Base-by-base conservation (phyloP, 371 early-diverging fungal species). In the Mortierella sp. region DNA sequence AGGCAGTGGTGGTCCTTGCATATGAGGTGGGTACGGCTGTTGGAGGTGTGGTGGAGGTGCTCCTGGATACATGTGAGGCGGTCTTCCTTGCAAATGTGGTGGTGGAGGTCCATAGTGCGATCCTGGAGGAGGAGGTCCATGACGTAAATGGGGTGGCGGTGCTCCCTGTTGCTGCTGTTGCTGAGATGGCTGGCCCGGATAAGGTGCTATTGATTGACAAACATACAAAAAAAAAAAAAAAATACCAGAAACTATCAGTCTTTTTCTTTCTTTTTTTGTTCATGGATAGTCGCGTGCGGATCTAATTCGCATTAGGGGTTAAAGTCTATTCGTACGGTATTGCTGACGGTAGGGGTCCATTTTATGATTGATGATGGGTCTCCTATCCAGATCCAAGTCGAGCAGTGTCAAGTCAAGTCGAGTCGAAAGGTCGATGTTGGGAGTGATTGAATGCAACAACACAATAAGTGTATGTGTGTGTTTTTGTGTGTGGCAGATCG, bases 341-440 rank as follows among this genome's bases (percentile, higher is more conserved):
- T 79, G 78, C 35, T 77, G 78, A 18, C 74, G 79, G 66, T 79
- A 79, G 6, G 79, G 79, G 63, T 79, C 79, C 79, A 79, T 79
- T 26, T 26, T 55, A 28, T 26, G 18, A 10, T 55, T 55, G 22
- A 51, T 51, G 59, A 43, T 9, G 11, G 59, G 67, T 35, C 35
- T 47, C 18, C 22, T 35, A 24, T 62, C 40, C 37, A 45, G 45
- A 62, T 62, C 24, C 62, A 43, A 62, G 24, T 24, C 55, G 8
- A 12, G 10, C 28, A 55, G 28, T 9, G 55, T 49, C 49, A 16
- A 49, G 28, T 26, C 55, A 9, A 55, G 28, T 55, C 10, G 26
- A 39, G 26, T 1, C 43, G 45, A 39, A 9, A 39, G 9, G 26
- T 69, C 26, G 60, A 59, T 73, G 45, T n/a, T n/a, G 14, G 35